Evolutionary conservation across 1,139 yeast species (phyloP), one percentile per base, ranked within the genome.

Genomic region (Yarrowia galli): DNA sequence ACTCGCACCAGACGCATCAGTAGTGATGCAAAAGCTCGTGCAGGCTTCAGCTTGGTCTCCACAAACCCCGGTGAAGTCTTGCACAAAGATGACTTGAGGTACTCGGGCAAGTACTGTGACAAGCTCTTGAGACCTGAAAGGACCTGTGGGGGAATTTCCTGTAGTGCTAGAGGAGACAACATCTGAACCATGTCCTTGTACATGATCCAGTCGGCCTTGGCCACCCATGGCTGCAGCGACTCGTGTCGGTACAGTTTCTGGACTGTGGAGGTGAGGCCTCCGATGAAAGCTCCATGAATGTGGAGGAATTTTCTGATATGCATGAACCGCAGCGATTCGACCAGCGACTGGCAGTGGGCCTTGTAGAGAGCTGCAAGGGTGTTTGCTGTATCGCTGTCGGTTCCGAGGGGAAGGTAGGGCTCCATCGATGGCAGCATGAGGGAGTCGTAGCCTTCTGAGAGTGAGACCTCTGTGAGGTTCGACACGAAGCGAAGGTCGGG

Each of bases 281-380:
- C 82, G 67, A 84, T 83, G 76, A 90, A 90, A 9, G 85, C 80
- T 16, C 81, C 76, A 67, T 89, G 79, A 38, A 85, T 79, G 20
- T 84, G 79, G 69, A 88, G 83, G 49, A 92, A 79, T 73, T 85
- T 85, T 70, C 85, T 86, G 68, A 89, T 78, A 71, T 89, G 90
- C 87, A 91, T 84, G 74, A 82, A 88, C 71, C 96, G 81, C 70
- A 91, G 79, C 58, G 87, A 81, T 71, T 89, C 92, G 71, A 89
- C 85, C 58, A 89, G 78, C 6, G 87, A 77, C 51, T 84, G 83
- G 72, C 91, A 87, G 73, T 89, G 90, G 6, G 87, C 82, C 70
- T 83, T 84, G 77, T 90, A 90, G 40, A 87, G 77, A 7, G 87
- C 86, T 69, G 81, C 83, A 63, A 89, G 79, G 0, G 91, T 87